Evolutionary conservation across 192 early-diverging fungal genomes (phyloP).

Genomic region (Coemansia umbellata): DNA sequence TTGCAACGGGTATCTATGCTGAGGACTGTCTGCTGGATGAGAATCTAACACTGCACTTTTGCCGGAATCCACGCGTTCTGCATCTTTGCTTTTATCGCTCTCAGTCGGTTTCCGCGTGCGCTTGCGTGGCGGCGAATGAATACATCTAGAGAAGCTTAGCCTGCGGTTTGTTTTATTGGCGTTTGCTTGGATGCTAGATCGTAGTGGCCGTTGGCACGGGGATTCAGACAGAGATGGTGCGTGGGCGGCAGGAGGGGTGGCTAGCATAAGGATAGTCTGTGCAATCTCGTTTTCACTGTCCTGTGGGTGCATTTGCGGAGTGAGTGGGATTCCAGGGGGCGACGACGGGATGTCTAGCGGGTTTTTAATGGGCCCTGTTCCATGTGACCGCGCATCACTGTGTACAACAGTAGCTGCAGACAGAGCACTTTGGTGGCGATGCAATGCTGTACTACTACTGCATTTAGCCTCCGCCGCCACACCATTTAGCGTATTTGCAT

Average conservation of each 20-base stretch:
- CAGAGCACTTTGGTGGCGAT: constrained; percentile 8
- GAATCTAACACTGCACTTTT: too few species aligned
- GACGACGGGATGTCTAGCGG: constrained; percentile 11
- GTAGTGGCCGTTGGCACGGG: constrained; percentile 1
- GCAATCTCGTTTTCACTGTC: constrained; percentile 32
- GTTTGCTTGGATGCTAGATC: not conserved
- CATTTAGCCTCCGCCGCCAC: not conserved
- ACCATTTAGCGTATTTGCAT: not conserved
- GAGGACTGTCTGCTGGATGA: too few species aligned
- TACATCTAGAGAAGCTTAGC: constrained; percentile 25
- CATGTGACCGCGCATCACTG: not conserved
- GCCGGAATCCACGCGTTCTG: too few species aligned
- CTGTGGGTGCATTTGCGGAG: constrained; percentile 11
- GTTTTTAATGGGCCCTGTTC: not conserved
- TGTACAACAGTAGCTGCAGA: not conserved
- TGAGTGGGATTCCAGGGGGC: constrained; percentile 10
- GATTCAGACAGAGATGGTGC: constrained; percentile 13
- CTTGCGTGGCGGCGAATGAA: not conserved
- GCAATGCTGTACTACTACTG: not conserved
- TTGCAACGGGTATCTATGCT: too few species aligned
- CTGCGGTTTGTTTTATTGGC: constrained; percentile 3
- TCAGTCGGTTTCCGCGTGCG: too few species aligned
- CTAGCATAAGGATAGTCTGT: constrained; percentile 37
- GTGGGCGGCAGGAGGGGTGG: constrained; percentile 33
- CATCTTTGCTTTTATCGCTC: too few species aligned